Conservation (phyloP, 2,329 filamentous ascomycete species). For the Leptographium lundbergii region DNA sequence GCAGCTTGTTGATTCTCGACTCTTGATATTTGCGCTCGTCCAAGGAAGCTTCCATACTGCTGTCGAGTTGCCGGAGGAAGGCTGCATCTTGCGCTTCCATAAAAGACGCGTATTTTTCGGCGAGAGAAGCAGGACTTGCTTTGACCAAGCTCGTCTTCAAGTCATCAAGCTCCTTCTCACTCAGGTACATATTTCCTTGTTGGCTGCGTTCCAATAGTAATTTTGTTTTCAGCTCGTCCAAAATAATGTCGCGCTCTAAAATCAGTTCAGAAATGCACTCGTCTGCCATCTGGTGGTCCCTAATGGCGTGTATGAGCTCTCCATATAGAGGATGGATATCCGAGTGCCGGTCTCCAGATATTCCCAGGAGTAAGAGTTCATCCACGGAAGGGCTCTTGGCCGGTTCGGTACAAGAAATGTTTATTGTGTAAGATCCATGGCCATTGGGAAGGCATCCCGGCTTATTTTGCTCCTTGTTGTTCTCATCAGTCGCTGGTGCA, state of each 20-base stretch:
- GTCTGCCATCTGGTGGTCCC: slow-evolving; percentile 31
- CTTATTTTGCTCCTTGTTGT: background rate
- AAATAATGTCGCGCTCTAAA: slow-evolving; percentile 24
- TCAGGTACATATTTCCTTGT: slow-evolving; percentile 12
- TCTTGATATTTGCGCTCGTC: slow-evolving; percentile 23
- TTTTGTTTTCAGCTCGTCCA: slow-evolving; percentile 21
- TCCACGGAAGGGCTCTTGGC: background rate
- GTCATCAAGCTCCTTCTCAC: slow-evolving; percentile 22
- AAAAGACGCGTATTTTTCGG: slow-evolving; percentile 8
- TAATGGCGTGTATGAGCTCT: slow-evolving; percentile 28
- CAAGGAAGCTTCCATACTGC: slow-evolving; percentile 10
- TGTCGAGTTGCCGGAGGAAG: slow-evolving; percentile 30
- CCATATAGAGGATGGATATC: slow-evolving; percentile 35
- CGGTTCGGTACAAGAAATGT: background rate
- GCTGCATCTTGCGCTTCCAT: slow-evolving; percentile 27
- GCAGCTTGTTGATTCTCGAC: slow-evolving; percentile 22
- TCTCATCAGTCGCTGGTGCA: background rate
- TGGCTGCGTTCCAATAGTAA: slow-evolving; percentile 6
- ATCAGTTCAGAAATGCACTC: slow-evolving; percentile 34
- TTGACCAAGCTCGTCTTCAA: slow-evolving; percentile 9
- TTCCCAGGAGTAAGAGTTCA: slow-evolving; percentile 15
- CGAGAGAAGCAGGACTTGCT: slow-evolving; percentile 11
- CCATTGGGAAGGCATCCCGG: background rate
- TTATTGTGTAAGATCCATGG: too few relatives aligned
- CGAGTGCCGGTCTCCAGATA: slow-evolving; percentile 13